Base-by-base conservation (phyloP, 2,329 filamentous ascomycete genomes). In the Verticillium albo-atrum region DNA sequence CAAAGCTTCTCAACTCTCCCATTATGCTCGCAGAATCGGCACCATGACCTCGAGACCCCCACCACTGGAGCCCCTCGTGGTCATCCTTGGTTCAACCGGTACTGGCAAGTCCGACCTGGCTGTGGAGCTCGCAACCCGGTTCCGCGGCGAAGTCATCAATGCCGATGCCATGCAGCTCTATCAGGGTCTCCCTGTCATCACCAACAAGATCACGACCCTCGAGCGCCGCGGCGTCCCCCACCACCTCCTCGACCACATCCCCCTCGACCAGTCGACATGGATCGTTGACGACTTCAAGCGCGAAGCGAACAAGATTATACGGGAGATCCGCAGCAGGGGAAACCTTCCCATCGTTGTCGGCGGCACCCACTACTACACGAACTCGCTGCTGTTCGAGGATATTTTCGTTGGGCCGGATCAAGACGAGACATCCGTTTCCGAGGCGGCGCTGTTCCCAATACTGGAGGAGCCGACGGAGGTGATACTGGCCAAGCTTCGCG, bases 131-230 rank as follows among this genome's bases (percentile, higher is more conserved):
- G 95, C 96, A 1, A 82, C 82, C 50, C 85, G 83, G 25, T 93
- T 92, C 75, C 88, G 95, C 73, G 95, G 96, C 70, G 95, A 99
- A 74, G 85, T 99, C 57, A 92, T 99, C 76, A 99, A 99, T 71
- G 91, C 91, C 54, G 95, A 99, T 79, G 95, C 95, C 42, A 97
- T 99, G 92, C 95, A 99, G 72, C 87, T 99, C 76, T 99, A 99
- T 73, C 83, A 85, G 57, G 95, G 95, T 3, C 79, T 99, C 51
- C 92, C 95, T 5, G 89, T 98, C 64, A 94, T 98, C 66, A 99
- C 95, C 27, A 99, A 99, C 74, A 96, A 98, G 72, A 90, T 98
- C 60, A 85, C 90, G 0, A 57, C 70, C 1, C 81, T 86, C 23
- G 94, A 98, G 71, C 88, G 87, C 68, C 84, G 89, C 62, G 91